Conservation (phyloP, 345 rosid species). For the Pugionium dolabratum region DNA sequence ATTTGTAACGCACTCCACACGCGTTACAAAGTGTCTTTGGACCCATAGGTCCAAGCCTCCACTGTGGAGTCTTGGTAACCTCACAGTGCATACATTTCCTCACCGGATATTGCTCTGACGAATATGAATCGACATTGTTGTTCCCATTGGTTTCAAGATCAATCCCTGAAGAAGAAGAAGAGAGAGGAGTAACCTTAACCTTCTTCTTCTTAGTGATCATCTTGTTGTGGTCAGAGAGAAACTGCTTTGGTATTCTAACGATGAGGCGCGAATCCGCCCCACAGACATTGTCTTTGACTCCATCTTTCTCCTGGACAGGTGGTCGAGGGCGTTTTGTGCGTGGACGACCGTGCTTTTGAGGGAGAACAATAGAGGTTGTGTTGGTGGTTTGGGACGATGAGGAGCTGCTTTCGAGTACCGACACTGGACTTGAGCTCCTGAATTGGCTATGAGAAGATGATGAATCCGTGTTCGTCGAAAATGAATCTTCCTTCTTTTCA, state of each 20-base stretch:
- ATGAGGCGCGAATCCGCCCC: conserved; percentile 44
- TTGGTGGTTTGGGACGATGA: conserved; percentile 58
- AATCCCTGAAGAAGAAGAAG: conserved; percentile 41
- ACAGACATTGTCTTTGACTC: conserved; percentile 52
- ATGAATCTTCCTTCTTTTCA: conserved; percentile 46
- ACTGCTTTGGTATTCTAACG: conserved; percentile 70
- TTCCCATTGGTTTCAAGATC: conserved; percentile 43
- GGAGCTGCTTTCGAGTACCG: conserved; percentile 92
- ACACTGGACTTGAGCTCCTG: conserved; percentile 76
- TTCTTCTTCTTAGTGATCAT: conserved; percentile 47
- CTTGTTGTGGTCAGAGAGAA: conserved; percentile 59
- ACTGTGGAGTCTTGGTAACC: conserved; percentile 94
- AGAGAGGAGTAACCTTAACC: conserved; percentile 48
- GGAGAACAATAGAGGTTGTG: conserved; percentile 37
- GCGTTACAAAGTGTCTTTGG: conserved; percentile 99
- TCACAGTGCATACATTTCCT: conserved; percentile 97
- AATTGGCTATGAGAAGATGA: conserved; percentile 55
- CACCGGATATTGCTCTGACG: conserved; percentile 45
- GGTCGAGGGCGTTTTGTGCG: conserved; percentile 97
- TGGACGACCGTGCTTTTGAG: conserved; percentile 68
- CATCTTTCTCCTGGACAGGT: conserved; percentile 46
- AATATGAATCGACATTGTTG: conserved; percentile 36
- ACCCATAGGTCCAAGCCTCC: conserved; percentile 99
- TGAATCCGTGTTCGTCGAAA: conserved; percentile 43
- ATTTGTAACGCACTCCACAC: conserved; percentile 92